Evolutionary conservation across 768 basidiomycete genomes (phyloP).

Genomic region (Psilocybe cubensis): DNA sequence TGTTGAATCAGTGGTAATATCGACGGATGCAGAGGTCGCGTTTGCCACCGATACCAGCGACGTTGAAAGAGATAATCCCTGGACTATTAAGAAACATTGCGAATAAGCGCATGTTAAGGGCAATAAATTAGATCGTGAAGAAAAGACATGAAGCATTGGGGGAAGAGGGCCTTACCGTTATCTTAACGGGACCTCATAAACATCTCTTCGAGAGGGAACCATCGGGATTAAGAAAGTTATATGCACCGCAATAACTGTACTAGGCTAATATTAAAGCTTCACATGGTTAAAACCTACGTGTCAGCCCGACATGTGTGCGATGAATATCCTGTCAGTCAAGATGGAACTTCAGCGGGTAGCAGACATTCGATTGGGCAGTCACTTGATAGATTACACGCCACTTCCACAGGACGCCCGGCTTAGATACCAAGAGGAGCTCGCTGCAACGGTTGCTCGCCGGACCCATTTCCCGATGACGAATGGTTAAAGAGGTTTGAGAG

Average conservation of each 20-base stretch:
- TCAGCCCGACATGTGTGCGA: constrained; percentile 36
- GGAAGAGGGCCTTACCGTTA: constrained; percentile 16
- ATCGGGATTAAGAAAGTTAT: constrained; percentile 13
- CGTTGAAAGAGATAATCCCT: background rate
- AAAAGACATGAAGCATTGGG: constrained; percentile 8
- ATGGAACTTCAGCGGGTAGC: constrained; percentile 23
- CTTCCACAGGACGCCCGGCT: constrained; percentile 18
- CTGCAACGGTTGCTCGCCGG: constrained; percentile 7
- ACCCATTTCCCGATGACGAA: constrained; percentile 4
- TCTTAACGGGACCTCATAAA: constrained; percentile 19
- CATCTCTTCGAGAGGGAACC: constrained; percentile 10
- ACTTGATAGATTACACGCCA: constrained; percentile 35
- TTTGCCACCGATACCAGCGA: constrained; percentile 5
- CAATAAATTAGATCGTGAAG: constrained; percentile 8
- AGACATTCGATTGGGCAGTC: constrained; percentile 25
- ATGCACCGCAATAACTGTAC: constrained; percentile 9
- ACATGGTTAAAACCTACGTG: constrained; percentile 29
- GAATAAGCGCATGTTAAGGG: constrained; percentile 3
- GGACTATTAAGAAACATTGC: background rate
- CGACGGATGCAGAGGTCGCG: background rate
- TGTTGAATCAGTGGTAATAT: background rate
- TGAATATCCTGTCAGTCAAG: constrained; percentile 27
- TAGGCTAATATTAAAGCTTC: constrained; percentile 16
- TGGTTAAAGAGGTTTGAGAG: constrained; percentile 5
- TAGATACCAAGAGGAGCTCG: constrained; percentile 6